Evolutionary conservation across 768 basidiomycete species (phyloP), one percentile per base, ranked within the genome.

Genomic region (Tricholoma furcatifolium): DNA sequence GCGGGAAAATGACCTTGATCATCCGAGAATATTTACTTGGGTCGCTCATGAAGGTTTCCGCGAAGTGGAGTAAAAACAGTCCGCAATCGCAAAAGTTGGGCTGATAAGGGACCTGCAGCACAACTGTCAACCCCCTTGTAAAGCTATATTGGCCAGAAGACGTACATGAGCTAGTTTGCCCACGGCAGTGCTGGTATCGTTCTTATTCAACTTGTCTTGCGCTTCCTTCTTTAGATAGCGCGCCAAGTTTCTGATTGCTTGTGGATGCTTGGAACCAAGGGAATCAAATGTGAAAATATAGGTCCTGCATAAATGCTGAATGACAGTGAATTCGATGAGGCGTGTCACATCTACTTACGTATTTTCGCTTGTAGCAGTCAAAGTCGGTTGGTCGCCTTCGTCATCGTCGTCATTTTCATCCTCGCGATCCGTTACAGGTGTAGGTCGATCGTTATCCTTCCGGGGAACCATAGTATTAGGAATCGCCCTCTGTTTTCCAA

Each of bases 11-110:
- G 60, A 78, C 78, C 55, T 75, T 63, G 43, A 91, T 85, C 30
- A 77, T 68, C 8, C 73, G 57, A 47, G 75, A 72, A 52, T 85
- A 81, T 15, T 69, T 63, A 0, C 67, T 62, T 0, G 92, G 88
- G 48, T 87, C 70, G 7, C 64, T 70, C 68, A 97, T 81, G 63
- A 98, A 91, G 0, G 81, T 82, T 60, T 84, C 74, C 7, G 86
- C 88, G 46, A 92, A 92, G 63, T 98, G 93, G 10, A 98, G 74
- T 11, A 98, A 76, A 67, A 91, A 99, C 24, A 97, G 66, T 6
- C 97, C 97, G 60, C 97, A 99, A 66, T 98, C 95, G 62, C 86
- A 91, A 57, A 76, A 91, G 64, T 98, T 98, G 14, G 84, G 83
- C 64, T 99, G 97, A 20, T 75, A 73, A 3, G 96, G 96, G 3